Evolutionary conservation across 2,329 filamentous ascomycete genomes (phyloP).

Genomic region (Fragosphaeria purpurea): DNA sequence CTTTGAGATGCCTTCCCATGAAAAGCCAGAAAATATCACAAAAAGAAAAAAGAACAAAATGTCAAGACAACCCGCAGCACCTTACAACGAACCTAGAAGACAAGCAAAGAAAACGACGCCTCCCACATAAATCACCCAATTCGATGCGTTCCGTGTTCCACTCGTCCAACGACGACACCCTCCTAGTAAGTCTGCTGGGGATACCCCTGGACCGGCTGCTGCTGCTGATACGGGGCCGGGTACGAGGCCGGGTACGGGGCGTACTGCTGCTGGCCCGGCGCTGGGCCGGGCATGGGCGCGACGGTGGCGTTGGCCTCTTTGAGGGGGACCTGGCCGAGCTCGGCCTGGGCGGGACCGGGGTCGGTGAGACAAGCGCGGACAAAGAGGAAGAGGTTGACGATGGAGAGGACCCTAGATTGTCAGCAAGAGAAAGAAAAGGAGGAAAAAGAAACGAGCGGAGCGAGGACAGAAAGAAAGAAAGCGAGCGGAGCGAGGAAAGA

Average conservation of each 20-base stretch:
- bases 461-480: neutral
- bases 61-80: too few relatives aligned
- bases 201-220: slow-evolving; percentile 7
- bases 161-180: too few relatives aligned
- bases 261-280: neutral
- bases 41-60: too few relatives aligned
- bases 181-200: neutral
- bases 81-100: too few relatives aligned
- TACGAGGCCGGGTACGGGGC: neutral
- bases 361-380: slow-evolving; percentile 14
- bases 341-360: slow-evolving; percentile 4
- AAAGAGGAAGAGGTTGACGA: slow-evolving; percentile 30
- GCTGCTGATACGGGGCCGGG: slow-evolving; percentile 1
- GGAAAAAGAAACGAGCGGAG: neutral
- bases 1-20: too few relatives aligned
- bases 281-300: neutral
- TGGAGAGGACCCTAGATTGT: slow-evolving; percentile 25
- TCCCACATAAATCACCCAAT: too few relatives aligned
- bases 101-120: too few relatives aligned
- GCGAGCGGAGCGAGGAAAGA: neutral
- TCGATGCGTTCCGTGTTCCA: too few relatives aligned
- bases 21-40: too few relatives aligned
- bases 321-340: slow-evolving; percentile 10
- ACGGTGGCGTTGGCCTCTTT: slow-evolving; percentile 2
- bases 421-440: neutral